A percentile compares a stretch with the other conserved stretches of the same genome.
Evolutionary conservation across 225 moss, liverwort and hornwort genomes (phyloP).

Genomic region (Bryoerythrophyllum caledonicum): DNA sequence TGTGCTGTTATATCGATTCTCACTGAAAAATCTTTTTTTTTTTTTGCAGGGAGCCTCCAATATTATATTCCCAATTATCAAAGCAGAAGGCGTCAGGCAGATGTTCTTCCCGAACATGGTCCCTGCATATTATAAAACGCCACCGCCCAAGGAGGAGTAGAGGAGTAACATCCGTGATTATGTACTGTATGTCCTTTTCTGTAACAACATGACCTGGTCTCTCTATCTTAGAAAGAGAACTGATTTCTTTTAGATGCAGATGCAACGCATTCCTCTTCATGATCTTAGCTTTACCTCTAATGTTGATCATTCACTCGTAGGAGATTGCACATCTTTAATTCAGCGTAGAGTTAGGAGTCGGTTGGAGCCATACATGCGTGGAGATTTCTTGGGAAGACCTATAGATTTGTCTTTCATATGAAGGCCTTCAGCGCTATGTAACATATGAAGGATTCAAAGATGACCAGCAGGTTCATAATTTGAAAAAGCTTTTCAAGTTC

Average conservation of each 20-base stretch:
- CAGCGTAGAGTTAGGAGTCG: background rate
- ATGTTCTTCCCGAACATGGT: slow-evolving; percentile 73
- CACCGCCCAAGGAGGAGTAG: slow-evolving; percentile 20
- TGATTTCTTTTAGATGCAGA: background rate
- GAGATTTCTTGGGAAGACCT: background rate
- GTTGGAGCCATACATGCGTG: background rate
- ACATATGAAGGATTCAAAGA: background rate
- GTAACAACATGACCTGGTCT: slow-evolving; percentile 11
- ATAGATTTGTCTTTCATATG: background rate
- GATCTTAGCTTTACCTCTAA: slow-evolving; percentile 6
- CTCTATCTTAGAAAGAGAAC: background rate
- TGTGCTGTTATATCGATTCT: background rate
- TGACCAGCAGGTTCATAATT: background rate
- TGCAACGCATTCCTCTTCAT: background rate
- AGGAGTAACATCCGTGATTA: background rate
- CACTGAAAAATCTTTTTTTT: background rate
- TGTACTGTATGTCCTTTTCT: slow-evolving; percentile 15
- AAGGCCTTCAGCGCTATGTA: slow-evolving; percentile 2
- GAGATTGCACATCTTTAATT: background rate
- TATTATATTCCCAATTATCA: slow-evolving; percentile 71
- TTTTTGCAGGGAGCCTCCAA: slow-evolving; percentile 56
- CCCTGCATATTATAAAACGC: slow-evolving; percentile 57
- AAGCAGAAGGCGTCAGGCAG: slow-evolving; percentile 70
- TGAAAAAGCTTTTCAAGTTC: background rate
- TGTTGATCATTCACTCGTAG: background rate